These are phyloP conservation scores for Aegle marmelos DNA, from an alignment of 345 rosid genomes.

Conservation along the genomic window DNA sequence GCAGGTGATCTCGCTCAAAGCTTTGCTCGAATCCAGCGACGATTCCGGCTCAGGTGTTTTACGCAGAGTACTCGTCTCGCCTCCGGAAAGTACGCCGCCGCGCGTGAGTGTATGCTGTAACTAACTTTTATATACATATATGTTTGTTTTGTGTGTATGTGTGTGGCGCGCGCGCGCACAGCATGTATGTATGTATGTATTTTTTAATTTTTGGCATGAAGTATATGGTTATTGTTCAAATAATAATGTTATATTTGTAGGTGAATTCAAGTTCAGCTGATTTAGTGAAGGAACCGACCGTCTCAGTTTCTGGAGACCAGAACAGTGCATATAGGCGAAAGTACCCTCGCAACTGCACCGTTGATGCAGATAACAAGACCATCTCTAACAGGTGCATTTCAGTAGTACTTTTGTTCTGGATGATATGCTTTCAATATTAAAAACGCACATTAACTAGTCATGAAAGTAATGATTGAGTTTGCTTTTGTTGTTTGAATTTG, in stretches of 20 bases:
- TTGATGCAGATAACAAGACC: slow-evolving; percentile 41
- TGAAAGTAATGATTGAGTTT: background rate
- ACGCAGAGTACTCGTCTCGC: slow-evolving; percentile 55
- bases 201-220: background rate
- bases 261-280: slow-evolving; percentile 45
- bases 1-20: slow-evolving; percentile 88
- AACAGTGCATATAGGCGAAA: slow-evolving; percentile 29
- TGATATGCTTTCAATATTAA: background rate
- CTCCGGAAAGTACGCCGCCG: slow-evolving; percentile 32
- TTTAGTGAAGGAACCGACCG: slow-evolving; percentile 45
- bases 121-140: no score
- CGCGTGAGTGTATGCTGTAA: slow-evolving; percentile 31
- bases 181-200: no score
- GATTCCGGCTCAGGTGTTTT: slow-evolving; percentile 72
- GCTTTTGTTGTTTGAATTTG: background rate
- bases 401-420: background rate
- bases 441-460: background rate
- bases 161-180: rapidly evolving
- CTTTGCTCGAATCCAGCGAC: slow-evolving; percentile 59
- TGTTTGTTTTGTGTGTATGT: no score
- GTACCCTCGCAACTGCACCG: slow-evolving; percentile 44
- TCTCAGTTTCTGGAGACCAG: slow-evolving; percentile 41
- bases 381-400: slow-evolving; percentile 48
- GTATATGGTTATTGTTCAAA: slow-evolving; percentile 2
- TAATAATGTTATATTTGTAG: slow-evolving; percentile 24